phyloP scores from a whole-genome alignment of 169 alveolate genomes.

The Cryptosporidium ubiquitum region DNA sequence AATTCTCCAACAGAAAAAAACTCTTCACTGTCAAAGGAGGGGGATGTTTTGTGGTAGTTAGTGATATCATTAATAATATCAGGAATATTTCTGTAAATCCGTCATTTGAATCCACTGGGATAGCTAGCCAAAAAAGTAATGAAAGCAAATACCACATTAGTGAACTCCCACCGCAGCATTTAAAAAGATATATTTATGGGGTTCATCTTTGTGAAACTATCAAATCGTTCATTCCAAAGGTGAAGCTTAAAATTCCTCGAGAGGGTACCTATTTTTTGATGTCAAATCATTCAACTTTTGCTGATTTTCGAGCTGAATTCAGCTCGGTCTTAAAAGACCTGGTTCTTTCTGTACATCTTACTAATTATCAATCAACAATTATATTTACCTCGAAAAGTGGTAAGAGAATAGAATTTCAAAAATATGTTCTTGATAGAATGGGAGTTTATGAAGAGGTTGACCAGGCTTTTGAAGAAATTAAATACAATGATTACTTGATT shows the following conservation, averaged over 20 bases:
- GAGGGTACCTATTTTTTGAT: constrained; percentile 54
- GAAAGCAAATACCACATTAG: constrained; percentile 14
- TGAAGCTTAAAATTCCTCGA: constrained; percentile 15
- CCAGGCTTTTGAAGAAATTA: not conserved
- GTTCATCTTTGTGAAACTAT: constrained; percentile 39
- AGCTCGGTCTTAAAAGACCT: not conserved
- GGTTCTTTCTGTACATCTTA: not conserved
- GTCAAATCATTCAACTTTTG: constrained; percentile 34
- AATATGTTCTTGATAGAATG: constrained; percentile 10
- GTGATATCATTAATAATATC: not conserved
- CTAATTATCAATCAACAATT: not conserved
- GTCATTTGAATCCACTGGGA: not conserved
- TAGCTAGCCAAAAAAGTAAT: not conserved
- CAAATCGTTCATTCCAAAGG: constrained; percentile 45
- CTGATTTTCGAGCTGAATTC: constrained; percentile 49
- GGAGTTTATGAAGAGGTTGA: constrained; percentile 43
- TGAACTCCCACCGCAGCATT: constrained; percentile 16
- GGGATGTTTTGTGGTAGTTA: constrained; percentile 42
- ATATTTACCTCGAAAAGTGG: constrained; percentile 2
- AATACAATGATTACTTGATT: constrained; percentile 19
- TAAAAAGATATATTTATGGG: constrained; percentile 42
- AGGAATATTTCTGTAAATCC: not conserved
- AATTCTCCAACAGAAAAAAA: constrained; percentile 8
- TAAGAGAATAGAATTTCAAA: not conserved
- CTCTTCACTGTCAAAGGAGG: constrained; percentile 57